A percentile compares a stretch with the other conserved stretches of the same genome.
These are phyloP conservation scores for Aspergillus melleus DNA, from an alignment of 2,329 filamentous ascomycete genomes.

Conservation along the genomic window DNA sequence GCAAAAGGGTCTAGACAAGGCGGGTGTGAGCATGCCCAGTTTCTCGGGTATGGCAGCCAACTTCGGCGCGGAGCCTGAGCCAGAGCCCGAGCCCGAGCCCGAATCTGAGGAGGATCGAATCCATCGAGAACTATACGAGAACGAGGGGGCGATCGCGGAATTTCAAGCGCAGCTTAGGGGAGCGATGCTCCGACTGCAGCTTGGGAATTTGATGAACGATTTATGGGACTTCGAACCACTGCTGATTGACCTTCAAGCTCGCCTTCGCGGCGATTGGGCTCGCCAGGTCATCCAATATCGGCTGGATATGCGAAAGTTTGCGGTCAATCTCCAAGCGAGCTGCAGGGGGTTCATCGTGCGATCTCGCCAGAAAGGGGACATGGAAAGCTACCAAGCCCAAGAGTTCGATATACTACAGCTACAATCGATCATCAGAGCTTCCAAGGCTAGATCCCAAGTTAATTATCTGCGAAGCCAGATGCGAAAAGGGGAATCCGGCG, in stretches of 20 bases:
- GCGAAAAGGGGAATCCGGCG: conserved; percentile 42
- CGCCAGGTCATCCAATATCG: conserved; percentile 81
- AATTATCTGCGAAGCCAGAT: conserved; percentile 41
- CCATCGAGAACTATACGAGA: conserved; percentile 76
- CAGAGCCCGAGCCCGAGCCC: conserved; percentile 70
- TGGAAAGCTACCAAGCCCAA: conserved; percentile 70
- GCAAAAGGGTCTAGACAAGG: conserved; percentile 94
- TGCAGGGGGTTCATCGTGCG: conserved; percentile 75
- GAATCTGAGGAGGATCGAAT: conserved; percentile 91
- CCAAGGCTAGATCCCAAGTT: conserved; percentile 45
- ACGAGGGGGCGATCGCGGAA: conserved; percentile 70
- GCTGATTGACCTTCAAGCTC: conserved; percentile 79
- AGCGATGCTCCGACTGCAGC: conserved; percentile 71
- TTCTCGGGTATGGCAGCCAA: conserved; percentile 97
- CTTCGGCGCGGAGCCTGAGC: conserved; percentile 81
- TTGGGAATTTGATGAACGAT: conserved; percentile 81
- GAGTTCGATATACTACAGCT: conserved; percentile 73
- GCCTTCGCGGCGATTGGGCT: conserved; percentile 83
- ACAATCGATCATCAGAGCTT: conserved; percentile 74
- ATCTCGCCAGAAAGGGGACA: conserved; percentile 60
- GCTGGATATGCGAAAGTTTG: conserved; percentile 78
- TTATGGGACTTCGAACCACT: conserved; percentile 83
- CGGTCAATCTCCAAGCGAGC: conserved; percentile 75
- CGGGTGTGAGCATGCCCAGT: conserved; percentile 93
- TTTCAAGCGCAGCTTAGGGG: conserved; percentile 86